A percentile compares a stretch with the other conserved stretches of the same genome.
These are phyloP conservation scores for Ceratocystis huliohia DNA, from an alignment of 2,329 filamentous ascomycete species.

Conservation along the genomic window DNA sequence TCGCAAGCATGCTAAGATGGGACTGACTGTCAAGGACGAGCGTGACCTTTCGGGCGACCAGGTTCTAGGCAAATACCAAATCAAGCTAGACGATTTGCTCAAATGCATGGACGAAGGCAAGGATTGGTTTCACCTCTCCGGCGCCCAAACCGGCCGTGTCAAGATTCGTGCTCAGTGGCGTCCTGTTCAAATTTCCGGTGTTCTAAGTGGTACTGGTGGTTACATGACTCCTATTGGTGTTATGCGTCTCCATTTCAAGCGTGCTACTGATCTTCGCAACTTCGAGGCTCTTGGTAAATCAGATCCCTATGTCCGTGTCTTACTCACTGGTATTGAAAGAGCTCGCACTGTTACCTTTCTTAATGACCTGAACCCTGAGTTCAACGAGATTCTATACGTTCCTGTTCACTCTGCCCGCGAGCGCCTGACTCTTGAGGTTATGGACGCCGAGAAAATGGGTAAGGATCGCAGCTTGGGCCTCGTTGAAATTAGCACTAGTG, in stretches of 20 bases:
- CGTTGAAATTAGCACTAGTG: slow-evolving; percentile 61
- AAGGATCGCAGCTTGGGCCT: slow-evolving; percentile 80
- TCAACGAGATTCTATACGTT: slow-evolving; percentile 90
- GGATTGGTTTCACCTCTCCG: slow-evolving; percentile 87
- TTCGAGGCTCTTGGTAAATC: slow-evolving; percentile 94
- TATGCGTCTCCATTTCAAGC: slow-evolving; percentile 84
- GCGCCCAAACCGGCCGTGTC: slow-evolving; percentile 67
- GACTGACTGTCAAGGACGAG: slow-evolving; percentile 89
- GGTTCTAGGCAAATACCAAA: slow-evolving; percentile 81
- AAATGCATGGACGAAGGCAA: slow-evolving; percentile 84
- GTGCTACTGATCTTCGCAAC: slow-evolving; percentile 72
- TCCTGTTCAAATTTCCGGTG: slow-evolving; percentile 74
- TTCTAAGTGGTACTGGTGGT: slow-evolving; percentile 64
- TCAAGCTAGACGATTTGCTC: slow-evolving; percentile 87
- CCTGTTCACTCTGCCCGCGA: slow-evolving; percentile 78
- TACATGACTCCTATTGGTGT: slow-evolving; percentile 92
- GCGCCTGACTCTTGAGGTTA: slow-evolving; percentile 77
- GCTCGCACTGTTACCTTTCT: slow-evolving; percentile 88
- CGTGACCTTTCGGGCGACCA: slow-evolving; percentile 74
- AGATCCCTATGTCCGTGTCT: slow-evolving; percentile 79
- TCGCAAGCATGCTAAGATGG: slow-evolving; percentile 77
- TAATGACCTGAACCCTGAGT: slow-evolving; percentile 90
- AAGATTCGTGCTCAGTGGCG: slow-evolving; percentile 94
- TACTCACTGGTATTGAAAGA: slow-evolving; percentile 83
- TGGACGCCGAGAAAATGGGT: slow-evolving; percentile 88